Conservation (phyloP, 2,329 filamentous ascomycete genomes). For the Claviceps pusilla region DNA sequence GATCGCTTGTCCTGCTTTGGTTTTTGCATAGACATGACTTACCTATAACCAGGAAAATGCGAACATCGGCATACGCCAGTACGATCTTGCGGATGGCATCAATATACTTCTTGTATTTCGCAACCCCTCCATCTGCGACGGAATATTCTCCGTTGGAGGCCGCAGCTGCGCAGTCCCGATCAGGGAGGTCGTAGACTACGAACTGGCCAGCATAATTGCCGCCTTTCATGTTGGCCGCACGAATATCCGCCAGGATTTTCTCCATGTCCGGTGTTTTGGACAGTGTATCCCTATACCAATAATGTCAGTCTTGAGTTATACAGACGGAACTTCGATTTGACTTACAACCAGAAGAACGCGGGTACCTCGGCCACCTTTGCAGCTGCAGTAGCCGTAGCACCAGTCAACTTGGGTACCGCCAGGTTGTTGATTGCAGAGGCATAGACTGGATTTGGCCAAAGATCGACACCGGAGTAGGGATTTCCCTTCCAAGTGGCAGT, state of each 20-base stretch:
- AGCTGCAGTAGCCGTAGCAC: constrained; percentile 36
- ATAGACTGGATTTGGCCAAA: constrained; percentile 21
- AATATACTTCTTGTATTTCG: constrained; percentile 42
- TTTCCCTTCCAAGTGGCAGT: constrained; percentile 36
- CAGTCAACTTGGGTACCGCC: constrained; percentile 48
- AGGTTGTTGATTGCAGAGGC: constrained; percentile 36
- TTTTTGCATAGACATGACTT: constrained; percentile 3
- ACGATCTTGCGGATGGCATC: constrained; percentile 29
- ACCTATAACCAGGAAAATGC: constrained; percentile 30
- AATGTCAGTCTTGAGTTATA: constrained; percentile 4
- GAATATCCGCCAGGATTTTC: constrained; percentile 29
- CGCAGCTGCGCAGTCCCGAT: constrained; percentile 41
- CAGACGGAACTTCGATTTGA: constrained; percentile 1
- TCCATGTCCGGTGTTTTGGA: constrained; percentile 33
- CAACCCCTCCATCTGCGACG: constrained; percentile 33
- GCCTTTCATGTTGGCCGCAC: constrained; percentile 21
- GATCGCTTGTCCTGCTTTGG: background rate
- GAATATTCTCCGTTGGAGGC: constrained; percentile 42
- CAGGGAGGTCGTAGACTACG: constrained; percentile 43
- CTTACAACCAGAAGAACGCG: constrained; percentile 37
- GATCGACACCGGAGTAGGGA: constrained; percentile 33
- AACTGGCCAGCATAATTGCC: constrained; percentile 31
- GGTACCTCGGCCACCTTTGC: constrained; percentile 36
- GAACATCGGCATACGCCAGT: constrained; percentile 28
- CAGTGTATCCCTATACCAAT: constrained; percentile 28